Evolutionary conservation across 1,139 yeast species (phyloP).

Genomic region (Suhomyces kunorum): DNA sequence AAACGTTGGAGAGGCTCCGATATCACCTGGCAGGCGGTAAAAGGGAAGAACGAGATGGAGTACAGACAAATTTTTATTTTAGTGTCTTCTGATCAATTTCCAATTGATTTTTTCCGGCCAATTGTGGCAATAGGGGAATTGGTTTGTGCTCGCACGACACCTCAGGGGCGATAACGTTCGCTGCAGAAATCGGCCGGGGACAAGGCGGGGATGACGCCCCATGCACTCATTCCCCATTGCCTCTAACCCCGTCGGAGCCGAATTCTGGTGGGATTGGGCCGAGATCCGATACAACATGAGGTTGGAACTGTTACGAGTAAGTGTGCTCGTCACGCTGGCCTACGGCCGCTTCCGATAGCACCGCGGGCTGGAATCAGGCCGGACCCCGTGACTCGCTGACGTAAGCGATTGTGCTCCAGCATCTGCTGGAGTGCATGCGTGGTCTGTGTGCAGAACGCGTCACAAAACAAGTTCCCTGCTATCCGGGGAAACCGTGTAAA

Average conservation of each 20-base stretch:
- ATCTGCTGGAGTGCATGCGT: too few species aligned
- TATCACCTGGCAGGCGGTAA: slow-evolving; percentile 1
- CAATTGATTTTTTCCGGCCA: slow-evolving; percentile 14
- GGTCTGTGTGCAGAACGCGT: too few species aligned
- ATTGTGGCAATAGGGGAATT: slow-evolving; percentile 7
- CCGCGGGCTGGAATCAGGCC: neutral
- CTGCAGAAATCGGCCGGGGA: neutral
- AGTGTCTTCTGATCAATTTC: slow-evolving; percentile 21
- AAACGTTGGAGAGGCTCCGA: neutral
- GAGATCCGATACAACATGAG: too few species aligned
- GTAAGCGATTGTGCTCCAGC: neutral
- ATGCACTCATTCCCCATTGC: neutral
- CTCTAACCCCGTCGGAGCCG: neutral
- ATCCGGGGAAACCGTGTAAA: neutral
- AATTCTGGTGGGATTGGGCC: neutral
- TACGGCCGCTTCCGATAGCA: too few species aligned
- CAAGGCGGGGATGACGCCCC: neutral
- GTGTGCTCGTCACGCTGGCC: too few species aligned
- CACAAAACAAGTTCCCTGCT: neutral
- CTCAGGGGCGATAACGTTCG: neutral
- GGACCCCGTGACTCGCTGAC: neutral
- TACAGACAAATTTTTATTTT: slow-evolving; percentile 10
- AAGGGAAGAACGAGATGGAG: slow-evolving; percentile 1
- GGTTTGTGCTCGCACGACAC: slow-evolving; percentile 10
- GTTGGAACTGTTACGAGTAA: too few species aligned